phyloP scores from a whole-genome alignment of 257 asterid genomes.

The Coffea canephora region DNA sequence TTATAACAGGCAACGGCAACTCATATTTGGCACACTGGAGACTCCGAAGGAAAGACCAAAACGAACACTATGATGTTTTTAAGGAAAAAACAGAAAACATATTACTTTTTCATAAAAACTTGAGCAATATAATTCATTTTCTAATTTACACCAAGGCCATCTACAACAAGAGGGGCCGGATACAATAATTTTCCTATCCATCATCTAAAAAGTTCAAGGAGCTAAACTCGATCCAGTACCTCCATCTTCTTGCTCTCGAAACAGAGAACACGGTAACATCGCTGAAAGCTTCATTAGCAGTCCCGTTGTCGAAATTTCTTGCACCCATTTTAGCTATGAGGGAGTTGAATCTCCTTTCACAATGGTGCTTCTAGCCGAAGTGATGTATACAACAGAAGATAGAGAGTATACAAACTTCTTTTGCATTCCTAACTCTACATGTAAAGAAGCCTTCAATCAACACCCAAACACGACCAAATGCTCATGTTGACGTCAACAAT shows the following conservation, averaged over 20 bases:
- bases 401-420: constrained; percentile 10
- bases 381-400: constrained; percentile 5
- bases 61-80: no score
- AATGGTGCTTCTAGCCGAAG: constrained; percentile 6
- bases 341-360: neutral
- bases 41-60: neutral
- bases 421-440: constrained; percentile 2
- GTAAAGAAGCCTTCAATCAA: neutral
- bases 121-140: neutral
- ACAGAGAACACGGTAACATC: neutral
- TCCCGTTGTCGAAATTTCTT: neutral
- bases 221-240: neutral
- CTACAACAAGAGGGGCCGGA: neutral
- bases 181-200: neutral
- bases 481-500: neutral
- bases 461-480: neutral
- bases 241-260: neutral
- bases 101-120: neutral
- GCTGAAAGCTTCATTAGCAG: neutral
- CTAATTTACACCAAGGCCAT: neutral
- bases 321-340: neutral
- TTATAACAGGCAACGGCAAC: neutral
- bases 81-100: neutral
- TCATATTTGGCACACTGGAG: neutral
- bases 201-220: neutral